phyloP scores from a whole-genome alignment of 176 grass and related monocot genomes.

The Cocos nucifera region DNA sequence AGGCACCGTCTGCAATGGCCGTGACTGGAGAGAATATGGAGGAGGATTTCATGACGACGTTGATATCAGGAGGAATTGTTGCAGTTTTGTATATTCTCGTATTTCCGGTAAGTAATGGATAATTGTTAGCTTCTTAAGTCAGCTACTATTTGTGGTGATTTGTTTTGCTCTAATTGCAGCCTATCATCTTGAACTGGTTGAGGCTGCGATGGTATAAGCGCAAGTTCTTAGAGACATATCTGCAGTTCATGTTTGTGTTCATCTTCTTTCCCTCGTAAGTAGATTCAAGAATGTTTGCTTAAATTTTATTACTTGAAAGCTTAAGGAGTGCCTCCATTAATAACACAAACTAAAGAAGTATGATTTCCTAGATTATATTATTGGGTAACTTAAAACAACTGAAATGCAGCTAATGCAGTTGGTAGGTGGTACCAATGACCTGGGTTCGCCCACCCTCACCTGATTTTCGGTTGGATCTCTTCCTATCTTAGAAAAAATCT shows the following conservation, averaged over 20 bases:
- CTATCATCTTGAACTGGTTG: constrained; percentile 86
- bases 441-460: no score
- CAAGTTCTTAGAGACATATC: constrained; percentile 68
- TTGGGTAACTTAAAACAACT: no score
- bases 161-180: constrained; percentile 37
- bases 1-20: constrained; percentile 56
- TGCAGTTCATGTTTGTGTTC: constrained; percentile 86
- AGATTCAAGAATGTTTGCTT: neutral
- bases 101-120: constrained; percentile 37
- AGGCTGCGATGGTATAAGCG: constrained; percentile 78
- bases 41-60: constrained; percentile 41
- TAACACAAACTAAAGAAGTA: neutral
- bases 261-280: constrained; percentile 79
- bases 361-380: no score
- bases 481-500: no score
- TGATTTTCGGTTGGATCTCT: no score
- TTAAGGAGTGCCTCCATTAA: neutral
- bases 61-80: constrained; percentile 42
- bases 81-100: constrained; percentile 60
- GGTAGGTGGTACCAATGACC: no score
- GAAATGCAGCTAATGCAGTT: no score
- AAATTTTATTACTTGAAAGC: neutral
- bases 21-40: constrained; percentile 81
- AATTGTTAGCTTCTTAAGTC: neutral
- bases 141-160: neutral